Evolutionary conservation across 2,329 filamentous ascomycete genomes (phyloP), one percentile per base, ranked within the genome.

Genomic region (Periconia sp.): DNA sequence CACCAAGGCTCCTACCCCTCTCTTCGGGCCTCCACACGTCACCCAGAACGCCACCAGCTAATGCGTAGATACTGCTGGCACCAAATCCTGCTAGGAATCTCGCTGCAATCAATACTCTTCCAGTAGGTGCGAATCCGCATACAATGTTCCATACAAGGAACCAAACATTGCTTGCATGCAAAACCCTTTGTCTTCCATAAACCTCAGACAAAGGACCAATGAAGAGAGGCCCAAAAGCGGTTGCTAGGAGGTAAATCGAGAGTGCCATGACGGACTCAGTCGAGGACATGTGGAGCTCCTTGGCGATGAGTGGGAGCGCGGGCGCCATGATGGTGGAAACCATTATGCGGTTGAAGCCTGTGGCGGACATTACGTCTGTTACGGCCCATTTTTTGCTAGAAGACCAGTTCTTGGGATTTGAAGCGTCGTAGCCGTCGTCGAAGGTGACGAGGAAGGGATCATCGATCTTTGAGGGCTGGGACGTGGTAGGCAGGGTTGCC

Each of bases 311-410:
- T 3, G 37, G 25, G 1, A 65, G 43, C 0, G 59, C 56, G 1
- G 60, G 60, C 9, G 62, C 62, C 59, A 64, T 64, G 42, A 63
- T 64, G 15, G 60, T 63, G 11, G 50, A 56, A 5, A 63, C 60
- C 60, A 63, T 63, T 35, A 61, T 63, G 24, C 60, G 57, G 24
- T 55, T 58, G 44, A 63, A 63, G 15, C 50, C 57, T 8, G 56
- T 59, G 2, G 53, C 58, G 4, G 58, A 59, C 11, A 59, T 47
- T 6, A 57, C 48, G 17, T 57, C 54, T 0, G 58, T 60, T 5
- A 57, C 48, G 1, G 50, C 32, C 57, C 57, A 60, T 41, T 59
- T 59, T 5, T 41, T 28, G 19, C 50, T 32, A 2, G 30, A 16
- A 4, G 49, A 40, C 59, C 59, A 63, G 40, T 63, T 46, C 25